These are phyloP conservation scores for Meripilus lineatus DNA, from an alignment of 1,284 basidiomycete species.

Conservation along the genomic window DNA sequence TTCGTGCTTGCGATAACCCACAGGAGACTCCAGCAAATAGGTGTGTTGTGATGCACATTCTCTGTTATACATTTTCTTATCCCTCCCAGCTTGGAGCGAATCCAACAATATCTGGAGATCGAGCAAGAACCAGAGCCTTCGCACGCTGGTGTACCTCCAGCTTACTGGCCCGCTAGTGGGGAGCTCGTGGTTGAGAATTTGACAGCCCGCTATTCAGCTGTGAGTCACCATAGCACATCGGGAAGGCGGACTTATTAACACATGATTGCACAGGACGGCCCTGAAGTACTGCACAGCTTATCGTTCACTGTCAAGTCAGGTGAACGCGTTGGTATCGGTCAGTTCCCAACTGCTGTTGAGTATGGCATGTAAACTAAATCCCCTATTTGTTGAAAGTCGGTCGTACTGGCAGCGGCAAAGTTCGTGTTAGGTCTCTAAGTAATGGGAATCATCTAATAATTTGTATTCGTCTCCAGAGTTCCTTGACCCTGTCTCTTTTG, in stretches of 20 bases:
- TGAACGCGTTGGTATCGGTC: constrained; percentile 45
- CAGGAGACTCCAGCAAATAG: neutral
- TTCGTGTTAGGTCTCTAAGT: constrained; percentile 12
- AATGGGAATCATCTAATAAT: neutral
- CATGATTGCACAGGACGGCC: constrained; percentile 25
- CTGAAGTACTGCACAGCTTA: constrained; percentile 41
- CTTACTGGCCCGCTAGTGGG: constrained; percentile 76
- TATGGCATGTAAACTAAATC: constrained; percentile 22
- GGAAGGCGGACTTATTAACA: constrained; percentile 8
- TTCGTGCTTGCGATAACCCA: too few species aligned
- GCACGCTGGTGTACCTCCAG: constrained; percentile 52
- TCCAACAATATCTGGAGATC: constrained; percentile 66
- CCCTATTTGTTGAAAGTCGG: constrained; percentile 34
- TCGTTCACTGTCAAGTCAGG: constrained; percentile 42
- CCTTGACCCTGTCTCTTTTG: constrained; percentile 37
- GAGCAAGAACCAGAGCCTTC: constrained; percentile 64
- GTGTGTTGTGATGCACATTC: neutral
- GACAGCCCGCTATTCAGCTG: constrained; percentile 49
- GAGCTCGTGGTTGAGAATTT: constrained; percentile 59
- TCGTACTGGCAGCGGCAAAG: constrained; percentile 56
- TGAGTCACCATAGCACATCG: constrained; percentile 14
- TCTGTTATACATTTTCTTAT: neutral
- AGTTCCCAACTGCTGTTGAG: neutral
- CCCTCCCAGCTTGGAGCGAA: constrained; percentile 57
- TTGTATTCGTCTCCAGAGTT: constrained; percentile 28